Evolutionary conservation across 805 yeast species (phyloP), one percentile per base, ranked within the genome.

Genomic region (Isabelozyma gotoi): DNA sequence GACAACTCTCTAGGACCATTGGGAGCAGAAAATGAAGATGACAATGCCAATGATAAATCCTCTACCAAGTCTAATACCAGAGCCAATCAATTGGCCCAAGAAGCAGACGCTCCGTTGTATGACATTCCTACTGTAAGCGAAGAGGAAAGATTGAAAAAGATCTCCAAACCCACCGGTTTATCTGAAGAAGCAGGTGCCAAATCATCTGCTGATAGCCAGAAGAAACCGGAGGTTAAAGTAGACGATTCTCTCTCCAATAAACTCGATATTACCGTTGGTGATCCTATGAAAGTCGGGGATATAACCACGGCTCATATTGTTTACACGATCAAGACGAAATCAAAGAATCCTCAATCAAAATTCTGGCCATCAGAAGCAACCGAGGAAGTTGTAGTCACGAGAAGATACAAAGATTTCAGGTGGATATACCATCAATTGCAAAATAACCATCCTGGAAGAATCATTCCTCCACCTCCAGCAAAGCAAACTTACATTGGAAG

Each of bases 401-500:
- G 99, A 59, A 77, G 99, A 51, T 94, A 92, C 63, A 80, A 84
- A 41, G 99, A 94, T 63, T 92, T 94, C 65, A 71, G 96, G 47
- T 92, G 98, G 98, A 73, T 94, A 10, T 92, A 90, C 62, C 88
- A 88, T 51, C 96, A 91, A 53, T 70, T 94, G 19, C 87, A 86
- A 56, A 78, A 80, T 55, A 88, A 85, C 53, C 90, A 94, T 58
- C 96, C 96, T 29, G 99, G 99, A 0, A 74, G 77, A 45, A 83
- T 94, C 31, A 82, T 94, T 18, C 98, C 99, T 1, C 76, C 76
- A 2, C 96, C 98, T 1, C 97, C 98, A 3, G 91, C 97, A 0
- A 96, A 88, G 46, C 96, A 94, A 62, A 96, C 95, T 49, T 85
- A 86, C 6, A 84, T 91, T 43, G 97, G 98, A 4, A 77, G 97